phyloP scores from a whole-genome alignment of 768 basidiomycete species.

The Termitomyces heimii region DNA sequence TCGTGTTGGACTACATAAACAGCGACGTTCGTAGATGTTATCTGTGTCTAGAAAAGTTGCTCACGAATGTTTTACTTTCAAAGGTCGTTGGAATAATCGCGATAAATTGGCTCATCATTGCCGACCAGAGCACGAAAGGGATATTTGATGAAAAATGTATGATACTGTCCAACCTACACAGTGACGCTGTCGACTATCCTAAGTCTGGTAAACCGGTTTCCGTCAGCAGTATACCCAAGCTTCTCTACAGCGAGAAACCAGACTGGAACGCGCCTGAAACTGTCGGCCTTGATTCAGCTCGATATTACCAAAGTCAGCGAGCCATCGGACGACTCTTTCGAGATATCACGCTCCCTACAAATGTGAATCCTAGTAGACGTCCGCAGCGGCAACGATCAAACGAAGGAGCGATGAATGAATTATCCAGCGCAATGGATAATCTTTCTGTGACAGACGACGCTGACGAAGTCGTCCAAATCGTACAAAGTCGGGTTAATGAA shows the following conservation, averaged over 20 bases:
- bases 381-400: slow-evolving; percentile 8
- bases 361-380: slow-evolving; percentile 6
- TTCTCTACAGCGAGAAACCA: slow-evolving; percentile 33
- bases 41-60: neutral
- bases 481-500: slow-evolving; percentile 19
- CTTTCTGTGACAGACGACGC: slow-evolving; percentile 15
- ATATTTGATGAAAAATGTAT: slow-evolving; percentile 50
- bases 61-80: neutral
- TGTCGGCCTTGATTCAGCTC: slow-evolving; percentile 23
- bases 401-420: slow-evolving; percentile 9
- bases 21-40: slow-evolving; percentile 42
- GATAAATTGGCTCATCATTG: slow-evolving; percentile 58
- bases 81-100: slow-evolving; percentile 59
- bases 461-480: slow-evolving; percentile 17
- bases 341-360: slow-evolving; percentile 44
- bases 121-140: slow-evolving; percentile 43
- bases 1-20: slow-evolving; percentile 64
- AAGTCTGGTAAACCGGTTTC: slow-evolving; percentile 47
- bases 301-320: slow-evolving; percentile 46
- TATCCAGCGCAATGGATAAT: slow-evolving; percentile 14
- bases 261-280: slow-evolving; percentile 70
- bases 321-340: slow-evolving; percentile 63
- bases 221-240: slow-evolving; percentile 33
- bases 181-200: slow-evolving; percentile 62
- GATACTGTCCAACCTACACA: slow-evolving; percentile 50